Evolutionary conservation across 331 rosid genomes (phyloP).

Genomic region (Stylosanthes scabra): DNA sequence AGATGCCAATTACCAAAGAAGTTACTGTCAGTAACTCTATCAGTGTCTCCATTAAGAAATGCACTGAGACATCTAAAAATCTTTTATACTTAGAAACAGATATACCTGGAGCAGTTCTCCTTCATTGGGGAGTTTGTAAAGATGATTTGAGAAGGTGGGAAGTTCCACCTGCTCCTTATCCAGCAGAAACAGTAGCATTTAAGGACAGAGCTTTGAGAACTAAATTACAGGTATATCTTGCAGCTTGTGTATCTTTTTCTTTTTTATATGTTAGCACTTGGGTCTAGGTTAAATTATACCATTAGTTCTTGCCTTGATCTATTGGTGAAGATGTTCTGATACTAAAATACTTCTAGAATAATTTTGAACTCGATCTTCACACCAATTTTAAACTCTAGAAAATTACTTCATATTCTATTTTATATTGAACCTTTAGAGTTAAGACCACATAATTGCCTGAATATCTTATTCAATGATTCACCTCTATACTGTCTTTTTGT

Average conservation of each 20-base stretch:
- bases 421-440: background rate
- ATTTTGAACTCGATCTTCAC: slow-evolving; percentile 12
- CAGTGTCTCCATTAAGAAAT: slow-evolving; percentile 66
- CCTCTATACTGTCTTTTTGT: background rate
- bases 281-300: background rate
- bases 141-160: slow-evolving; percentile 83
- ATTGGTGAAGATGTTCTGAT: slow-evolving; percentile 17
- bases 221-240: slow-evolving; percentile 61
- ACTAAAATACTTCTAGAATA: background rate
- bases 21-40: slow-evolving; percentile 53
- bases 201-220: slow-evolving; percentile 86
- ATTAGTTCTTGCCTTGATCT: slow-evolving; percentile 9
- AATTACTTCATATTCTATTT: background rate
- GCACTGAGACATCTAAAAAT: slow-evolving; percentile 66
- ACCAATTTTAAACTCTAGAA: background rate
- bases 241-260: background rate
- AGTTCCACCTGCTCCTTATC: slow-evolving; percentile 77
- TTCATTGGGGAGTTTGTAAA: slow-evolving; percentile 95
- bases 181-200: slow-evolving; percentile 73
- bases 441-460: slow-evolving; percentile 9
- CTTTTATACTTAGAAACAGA: slow-evolving; percentile 74
- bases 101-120: slow-evolving; percentile 67
- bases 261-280: background rate
- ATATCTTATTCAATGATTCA: slow-evolving; percentile 11
- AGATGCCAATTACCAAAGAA: slow-evolving; percentile 70